A percentile compares a stretch with the other conserved stretches of the same genome.
Evolutionary conservation across 306 rosid species (phyloP).

Genomic region (Glycine latifolia): DNA sequence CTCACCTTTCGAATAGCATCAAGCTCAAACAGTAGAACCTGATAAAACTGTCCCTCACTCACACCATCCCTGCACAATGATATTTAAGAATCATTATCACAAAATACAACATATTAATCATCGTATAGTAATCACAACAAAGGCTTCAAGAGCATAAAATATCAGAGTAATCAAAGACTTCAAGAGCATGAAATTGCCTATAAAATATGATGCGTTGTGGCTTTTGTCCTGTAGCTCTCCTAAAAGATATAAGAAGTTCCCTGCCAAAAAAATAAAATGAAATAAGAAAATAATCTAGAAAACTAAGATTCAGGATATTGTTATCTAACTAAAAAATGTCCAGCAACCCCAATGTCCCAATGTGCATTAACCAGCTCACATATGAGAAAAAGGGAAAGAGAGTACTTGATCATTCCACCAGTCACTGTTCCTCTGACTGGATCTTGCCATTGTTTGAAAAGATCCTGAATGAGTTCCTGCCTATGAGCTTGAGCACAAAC

Average conservation of each 20-base stretch:
- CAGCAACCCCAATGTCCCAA: background rate
- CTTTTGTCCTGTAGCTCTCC: conserved; percentile 96
- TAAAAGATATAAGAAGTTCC: conserved; percentile 93
- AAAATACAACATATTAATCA: background rate
- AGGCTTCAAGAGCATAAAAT: background rate
- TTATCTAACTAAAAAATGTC: background rate
- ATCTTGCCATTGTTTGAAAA: conserved; percentile 94
- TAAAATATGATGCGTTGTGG: conserved; percentile 96
- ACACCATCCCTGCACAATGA: conserved; percentile 85
- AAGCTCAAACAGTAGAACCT: conserved; percentile 88
- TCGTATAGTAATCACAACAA: too few relatives aligned
- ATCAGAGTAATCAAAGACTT: too few relatives aligned
- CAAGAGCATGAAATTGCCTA: conserved; percentile 51
- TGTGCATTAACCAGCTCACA: conserved; percentile 9
- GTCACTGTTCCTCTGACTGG: conserved; percentile 81
- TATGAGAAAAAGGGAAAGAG: conserved; percentile 22
- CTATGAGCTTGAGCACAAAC: conserved; percentile 98
- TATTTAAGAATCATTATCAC: conserved; percentile 9
- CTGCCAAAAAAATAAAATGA: conserved; percentile 47
- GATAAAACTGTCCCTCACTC: conserved; percentile 96
- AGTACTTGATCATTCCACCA: conserved; percentile 96
- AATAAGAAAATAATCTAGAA: background rate
- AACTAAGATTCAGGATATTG: background rate
- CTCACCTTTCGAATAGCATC: conserved; percentile 92
- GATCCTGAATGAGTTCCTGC: conserved; percentile 95